Percentiles rank a stretch among this genome's conserved stretches.
Conservation (phyloP, 1,284 basidiomycete genomes). For the Lentinula novae-zelandiae region DNA sequence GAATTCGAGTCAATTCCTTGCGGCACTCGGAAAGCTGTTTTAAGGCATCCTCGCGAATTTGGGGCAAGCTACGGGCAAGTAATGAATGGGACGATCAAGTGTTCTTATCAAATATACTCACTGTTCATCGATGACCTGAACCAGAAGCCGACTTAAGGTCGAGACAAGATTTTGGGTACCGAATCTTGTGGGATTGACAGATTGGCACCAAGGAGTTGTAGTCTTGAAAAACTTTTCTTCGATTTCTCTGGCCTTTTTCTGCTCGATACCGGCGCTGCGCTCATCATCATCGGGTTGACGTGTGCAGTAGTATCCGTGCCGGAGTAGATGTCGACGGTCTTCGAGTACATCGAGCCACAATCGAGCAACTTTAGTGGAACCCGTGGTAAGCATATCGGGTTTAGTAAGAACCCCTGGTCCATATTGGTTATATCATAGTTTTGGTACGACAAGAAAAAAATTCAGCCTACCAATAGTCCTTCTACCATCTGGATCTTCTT, state of each 20-base stretch:
- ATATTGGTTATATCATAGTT: neutral
- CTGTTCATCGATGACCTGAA: slow-evolving; percentile 7
- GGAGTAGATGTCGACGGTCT: slow-evolving; percentile 37
- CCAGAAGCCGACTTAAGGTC: slow-evolving; percentile 1
- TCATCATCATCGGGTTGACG: slow-evolving; percentile 45
- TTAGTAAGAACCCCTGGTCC: slow-evolving; percentile 56
- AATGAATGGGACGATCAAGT: slow-evolving; percentile 15
- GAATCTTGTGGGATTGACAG: slow-evolving; percentile 28
- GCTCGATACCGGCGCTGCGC: slow-evolving; percentile 37
- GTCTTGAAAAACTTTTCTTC: slow-evolving; percentile 53
- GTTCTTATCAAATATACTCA: neutral
- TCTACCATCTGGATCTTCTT: slow-evolving; percentile 39
- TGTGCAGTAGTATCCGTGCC: slow-evolving; percentile 50
- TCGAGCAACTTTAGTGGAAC: slow-evolving; percentile 41
- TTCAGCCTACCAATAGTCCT: slow-evolving; percentile 49
- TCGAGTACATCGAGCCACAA: slow-evolving; percentile 43
- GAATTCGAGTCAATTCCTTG: neutral
- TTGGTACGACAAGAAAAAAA: neutral
- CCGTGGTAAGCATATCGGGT: slow-evolving; percentile 32
- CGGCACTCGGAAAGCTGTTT: neutral
- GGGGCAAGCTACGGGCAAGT: slow-evolving; percentile 8
- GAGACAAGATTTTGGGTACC: slow-evolving; percentile 33
- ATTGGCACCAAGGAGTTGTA: slow-evolving; percentile 40
- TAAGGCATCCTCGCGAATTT: slow-evolving; percentile 4
- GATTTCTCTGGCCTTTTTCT: slow-evolving; percentile 37